Evolutionary conservation across 345 rosid genomes (phyloP), one percentile per base, ranked within the genome.

Genomic region (Populus deltoides): DNA sequence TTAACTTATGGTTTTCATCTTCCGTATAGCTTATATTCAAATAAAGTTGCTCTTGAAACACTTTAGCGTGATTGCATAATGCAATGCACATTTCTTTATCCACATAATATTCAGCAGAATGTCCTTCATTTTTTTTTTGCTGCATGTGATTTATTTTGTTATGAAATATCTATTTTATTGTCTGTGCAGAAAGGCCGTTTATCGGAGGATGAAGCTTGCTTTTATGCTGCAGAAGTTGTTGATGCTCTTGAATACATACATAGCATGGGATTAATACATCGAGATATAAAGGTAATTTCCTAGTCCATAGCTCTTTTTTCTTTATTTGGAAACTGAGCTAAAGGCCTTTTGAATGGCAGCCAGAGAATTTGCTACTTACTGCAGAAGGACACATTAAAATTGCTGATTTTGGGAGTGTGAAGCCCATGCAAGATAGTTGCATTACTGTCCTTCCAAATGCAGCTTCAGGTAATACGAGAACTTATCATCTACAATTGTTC

Each of bases 341-440:
- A 78, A 71, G 18, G 18, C 29, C 74, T 80, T 69, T 76, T 81
- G 41, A 76, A 68, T 82, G 76, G 86, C 97, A 96, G 99, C 99
- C 99, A 61, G 97, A 94, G 90, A 96, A 96, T 82, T 87, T 96
- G 87, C 85, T 91, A 65, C 89, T 92, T 57, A 92, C 90, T 27
- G 77, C 84, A 20, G 97, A 92, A 66, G 98, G 98, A 74, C 98
- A 96, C 79, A 88, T 92, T 47, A 97, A 94, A 87, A 86, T 97
- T 84, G 99, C 98, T 35, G 99, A 94, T 87, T 94, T 96, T 86
- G 99, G 98, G 66, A 97, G 99, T 76, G 97, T 97, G 66, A 94
- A 92, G 94, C 94, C 98, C 53, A 94, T 91, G 97, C 97, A 93
- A 81, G 97, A 88, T 75, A 94, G 97, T 82, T 90, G 85, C 70